phyloP scores from a whole-genome alignment of 2,329 filamentous ascomycete genomes.

The Colletotrichum lindemuthianum region DNA sequence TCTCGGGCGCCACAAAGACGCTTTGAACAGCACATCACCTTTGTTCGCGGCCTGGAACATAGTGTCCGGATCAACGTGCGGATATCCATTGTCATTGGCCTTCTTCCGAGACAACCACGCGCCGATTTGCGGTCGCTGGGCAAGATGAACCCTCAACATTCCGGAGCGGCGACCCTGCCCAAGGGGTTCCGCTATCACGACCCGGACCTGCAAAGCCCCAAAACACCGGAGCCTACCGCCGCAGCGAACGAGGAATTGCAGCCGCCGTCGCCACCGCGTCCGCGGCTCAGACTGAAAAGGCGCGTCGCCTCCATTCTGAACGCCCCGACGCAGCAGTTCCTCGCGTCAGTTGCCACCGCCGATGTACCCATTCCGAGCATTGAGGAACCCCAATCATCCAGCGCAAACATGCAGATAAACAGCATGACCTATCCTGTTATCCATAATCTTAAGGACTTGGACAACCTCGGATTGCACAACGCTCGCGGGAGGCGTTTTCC shows the following conservation, averaged over 20 bases:
- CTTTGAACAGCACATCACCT: constrained; percentile 16
- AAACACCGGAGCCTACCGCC: constrained; percentile 63
- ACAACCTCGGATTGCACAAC: constrained; percentile 44
- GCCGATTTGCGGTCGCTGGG: constrained; percentile 30
- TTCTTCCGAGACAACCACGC: constrained; percentile 35
- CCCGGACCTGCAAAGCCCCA: constrained; percentile 50
- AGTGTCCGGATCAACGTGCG: constrained; percentile 1
- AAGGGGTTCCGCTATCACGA: constrained; percentile 51
- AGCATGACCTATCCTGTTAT: constrained; percentile 47
- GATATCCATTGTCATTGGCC: constrained; percentile 6
- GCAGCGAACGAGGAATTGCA: constrained; percentile 46
- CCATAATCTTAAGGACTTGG: constrained; percentile 48
- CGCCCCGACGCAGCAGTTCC: constrained; percentile 72
- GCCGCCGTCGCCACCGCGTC: constrained; percentile 61
- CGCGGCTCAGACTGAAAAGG: constrained; percentile 65
- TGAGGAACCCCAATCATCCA: constrained; percentile 59
- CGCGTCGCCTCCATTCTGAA: constrained; percentile 62
- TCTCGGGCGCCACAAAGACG: constrained; percentile 23
- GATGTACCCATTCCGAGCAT: constrained; percentile 74
- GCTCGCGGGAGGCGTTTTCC: constrained; percentile 57
- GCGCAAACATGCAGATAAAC: constrained; percentile 55
- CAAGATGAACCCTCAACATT: constrained; percentile 58
- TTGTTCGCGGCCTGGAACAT: constrained; percentile 10
- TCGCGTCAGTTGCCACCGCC: constrained; percentile 73
- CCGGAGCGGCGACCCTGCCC: constrained; percentile 55